Conservation (phyloP, 306 rosid genomes). For the Carpinus viminea region DNA sequence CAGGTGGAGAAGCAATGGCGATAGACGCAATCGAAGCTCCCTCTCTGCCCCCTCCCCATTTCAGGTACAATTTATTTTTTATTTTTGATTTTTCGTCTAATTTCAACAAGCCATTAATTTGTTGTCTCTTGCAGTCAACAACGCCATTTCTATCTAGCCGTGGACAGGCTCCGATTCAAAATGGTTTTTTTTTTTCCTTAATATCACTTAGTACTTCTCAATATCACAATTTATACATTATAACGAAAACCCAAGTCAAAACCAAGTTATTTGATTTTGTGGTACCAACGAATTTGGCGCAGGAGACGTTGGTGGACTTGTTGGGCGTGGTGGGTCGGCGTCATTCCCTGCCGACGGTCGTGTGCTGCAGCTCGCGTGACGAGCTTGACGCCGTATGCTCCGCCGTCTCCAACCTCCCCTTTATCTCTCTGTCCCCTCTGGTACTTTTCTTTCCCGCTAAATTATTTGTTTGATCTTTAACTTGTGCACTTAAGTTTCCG, state of each 20-base stretch:
- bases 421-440: conserved; percentile 62
- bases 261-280: background rate
- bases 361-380: conserved; percentile 84
- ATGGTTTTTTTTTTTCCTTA: conserved; percentile 35
- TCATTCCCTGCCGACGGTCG: conserved; percentile 61
- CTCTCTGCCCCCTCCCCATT: conserved; percentile 35
- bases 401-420: conserved; percentile 60
- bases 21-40: conserved; percentile 44
- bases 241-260: background rate
- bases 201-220: background rate
- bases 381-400: conserved; percentile 79
- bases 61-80: conserved; percentile 22
- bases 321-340: conserved; percentile 75
- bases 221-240: background rate
- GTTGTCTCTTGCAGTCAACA: conserved; percentile 43
- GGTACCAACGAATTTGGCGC: conserved; percentile 7
- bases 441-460: conserved; percentile 29
- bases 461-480: too few species aligned
- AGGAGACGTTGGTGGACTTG: conserved; percentile 76
- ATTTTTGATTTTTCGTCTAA: background rate
- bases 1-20: conserved; percentile 31
- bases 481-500: background rate
- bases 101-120: background rate
- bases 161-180: conserved; percentile 80
- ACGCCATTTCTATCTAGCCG: conserved; percentile 86